Percentiles rank a stretch among this genome's conserved stretches.
These are phyloP conservation scores for Sclerotinia glacialis DNA, from an alignment of 2,329 filamentous ascomycete species.

Conservation along the genomic window DNA sequence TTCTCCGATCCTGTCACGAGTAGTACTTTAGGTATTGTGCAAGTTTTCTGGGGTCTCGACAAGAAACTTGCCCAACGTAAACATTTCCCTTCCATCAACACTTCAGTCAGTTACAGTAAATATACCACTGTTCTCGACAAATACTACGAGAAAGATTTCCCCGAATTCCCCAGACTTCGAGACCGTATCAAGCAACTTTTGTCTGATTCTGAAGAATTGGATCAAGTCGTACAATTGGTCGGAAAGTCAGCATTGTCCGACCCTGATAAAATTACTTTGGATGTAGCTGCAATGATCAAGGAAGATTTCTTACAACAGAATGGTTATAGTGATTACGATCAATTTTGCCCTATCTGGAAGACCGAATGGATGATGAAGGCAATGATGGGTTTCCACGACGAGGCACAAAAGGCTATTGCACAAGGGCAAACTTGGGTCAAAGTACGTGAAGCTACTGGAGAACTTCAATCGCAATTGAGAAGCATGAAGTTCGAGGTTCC, in stretches of 20 bases:
- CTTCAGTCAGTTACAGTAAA: conserved; percentile 90
- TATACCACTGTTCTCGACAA: conserved; percentile 86
- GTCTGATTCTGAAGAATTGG: conserved; percentile 92
- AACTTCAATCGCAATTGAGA: conserved; percentile 80
- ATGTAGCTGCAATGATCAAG: conserved; percentile 88
- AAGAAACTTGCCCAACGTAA: conserved; percentile 99
- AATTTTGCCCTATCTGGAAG: conserved; percentile 99
- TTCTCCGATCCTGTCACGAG: conserved; percentile 98
- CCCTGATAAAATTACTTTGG: conserved; percentile 95
- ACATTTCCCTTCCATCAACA: conserved; percentile 99
- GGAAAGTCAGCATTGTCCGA: conserved; percentile 96
- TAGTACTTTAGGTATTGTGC: conserved; percentile 91
- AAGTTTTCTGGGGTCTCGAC: conserved; percentile 99
- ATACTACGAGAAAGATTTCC: conserved; percentile 90
- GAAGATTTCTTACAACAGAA: conserved; percentile 99
- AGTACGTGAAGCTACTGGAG: conserved; percentile 84
- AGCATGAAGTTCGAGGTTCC: conserved; percentile 98
- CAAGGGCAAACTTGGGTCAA: conserved; percentile 91
- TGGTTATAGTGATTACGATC: conserved; percentile 97
- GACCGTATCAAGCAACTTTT: conserved; percentile 92
- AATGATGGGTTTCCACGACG: conserved; percentile 97
- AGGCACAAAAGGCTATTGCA: conserved; percentile 89
- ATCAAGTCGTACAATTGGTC: conserved; percentile 97
- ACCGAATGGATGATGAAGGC: conserved; percentile 99
- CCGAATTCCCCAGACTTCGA: conserved; percentile 89